Evolutionary conservation across 2,329 filamentous ascomycete genomes (phyloP).

Genomic region (Epichloe brachyelytri): DNA sequence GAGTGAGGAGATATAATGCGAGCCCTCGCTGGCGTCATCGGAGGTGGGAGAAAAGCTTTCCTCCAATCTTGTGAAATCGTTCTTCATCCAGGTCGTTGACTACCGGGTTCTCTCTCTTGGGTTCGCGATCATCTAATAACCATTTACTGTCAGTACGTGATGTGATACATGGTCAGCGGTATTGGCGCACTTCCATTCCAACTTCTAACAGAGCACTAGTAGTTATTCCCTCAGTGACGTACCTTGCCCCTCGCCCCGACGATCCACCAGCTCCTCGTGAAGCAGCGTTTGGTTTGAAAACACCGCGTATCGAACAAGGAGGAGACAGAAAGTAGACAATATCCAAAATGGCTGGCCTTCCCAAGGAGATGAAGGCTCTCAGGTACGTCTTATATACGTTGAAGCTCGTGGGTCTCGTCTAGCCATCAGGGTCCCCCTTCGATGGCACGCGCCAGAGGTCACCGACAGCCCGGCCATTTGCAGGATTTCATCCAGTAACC

Average conservation of each 20-base stretch:
- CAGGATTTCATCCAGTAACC: background rate
- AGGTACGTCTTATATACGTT: constrained; percentile 27
- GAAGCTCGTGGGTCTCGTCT: background rate
- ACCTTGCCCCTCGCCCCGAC: background rate
- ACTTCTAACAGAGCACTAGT: background rate
- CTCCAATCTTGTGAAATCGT: background rate
- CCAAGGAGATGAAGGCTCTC: constrained; percentile 48
- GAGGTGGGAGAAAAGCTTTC: background rate
- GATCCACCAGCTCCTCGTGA: background rate
- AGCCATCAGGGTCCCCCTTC: constrained; percentile 12
- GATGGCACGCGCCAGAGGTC: background rate
- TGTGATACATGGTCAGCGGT: background rate
- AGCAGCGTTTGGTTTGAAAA: background rate
- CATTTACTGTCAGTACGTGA: background rate
- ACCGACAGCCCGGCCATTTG: background rate
- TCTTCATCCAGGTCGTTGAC: background rate
- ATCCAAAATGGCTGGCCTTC: constrained; percentile 25
- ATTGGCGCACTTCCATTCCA: background rate
- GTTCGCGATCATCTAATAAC: background rate
- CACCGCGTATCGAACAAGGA: background rate
- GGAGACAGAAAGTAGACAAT: background rate
- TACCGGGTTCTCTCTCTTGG: background rate
- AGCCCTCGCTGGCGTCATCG: constrained; percentile 1
- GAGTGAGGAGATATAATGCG: background rate
- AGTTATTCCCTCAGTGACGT: background rate